phyloP scores from a whole-genome alignment of 2,329 filamentous ascomycete species.

The Sodiomyces alkalinus region DNA sequence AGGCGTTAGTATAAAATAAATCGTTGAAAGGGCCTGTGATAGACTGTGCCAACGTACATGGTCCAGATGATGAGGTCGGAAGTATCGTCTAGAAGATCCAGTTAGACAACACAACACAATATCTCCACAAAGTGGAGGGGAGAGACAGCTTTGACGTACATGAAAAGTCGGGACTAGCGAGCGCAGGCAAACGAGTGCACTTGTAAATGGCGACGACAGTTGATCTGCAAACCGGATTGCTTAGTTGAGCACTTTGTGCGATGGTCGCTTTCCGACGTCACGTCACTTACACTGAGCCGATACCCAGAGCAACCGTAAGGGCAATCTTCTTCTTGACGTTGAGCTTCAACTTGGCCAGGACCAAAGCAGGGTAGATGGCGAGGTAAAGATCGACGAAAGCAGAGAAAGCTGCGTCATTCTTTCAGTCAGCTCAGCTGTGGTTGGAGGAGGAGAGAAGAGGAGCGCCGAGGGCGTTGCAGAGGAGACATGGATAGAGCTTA shows the following conservation, averaged over 20 bases:
- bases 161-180: slow-evolving; percentile 11
- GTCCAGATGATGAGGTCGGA: slow-evolving; percentile 30
- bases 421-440: not conserved
- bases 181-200: slow-evolving; percentile 18
- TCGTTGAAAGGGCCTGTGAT: no score
- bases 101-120: not conserved
- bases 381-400: slow-evolving; percentile 25
- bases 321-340: slow-evolving; percentile 23
- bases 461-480: no score
- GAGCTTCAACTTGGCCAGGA: slow-evolving; percentile 21
- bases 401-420: slow-evolving; percentile 13
- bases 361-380: slow-evolving; percentile 22
- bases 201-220: slow-evolving; percentile 16
- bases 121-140: no score
- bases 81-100: slow-evolving; percentile 14
- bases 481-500: slow-evolving; percentile 9
- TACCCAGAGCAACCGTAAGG: slow-evolving; percentile 19
- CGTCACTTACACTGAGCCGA: slow-evolving; percentile 21
- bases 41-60: slow-evolving; percentile 13
- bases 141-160: slow-evolving; percentile 9
- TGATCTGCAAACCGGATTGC: slow-evolving; percentile 9
- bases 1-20: no score
- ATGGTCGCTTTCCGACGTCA: no score
- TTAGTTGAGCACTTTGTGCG: no score
- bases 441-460: not conserved